phyloP scores from a whole-genome alignment of 2,329 filamentous ascomycete genomes.

The Trichoderma semiorbis region DNA sequence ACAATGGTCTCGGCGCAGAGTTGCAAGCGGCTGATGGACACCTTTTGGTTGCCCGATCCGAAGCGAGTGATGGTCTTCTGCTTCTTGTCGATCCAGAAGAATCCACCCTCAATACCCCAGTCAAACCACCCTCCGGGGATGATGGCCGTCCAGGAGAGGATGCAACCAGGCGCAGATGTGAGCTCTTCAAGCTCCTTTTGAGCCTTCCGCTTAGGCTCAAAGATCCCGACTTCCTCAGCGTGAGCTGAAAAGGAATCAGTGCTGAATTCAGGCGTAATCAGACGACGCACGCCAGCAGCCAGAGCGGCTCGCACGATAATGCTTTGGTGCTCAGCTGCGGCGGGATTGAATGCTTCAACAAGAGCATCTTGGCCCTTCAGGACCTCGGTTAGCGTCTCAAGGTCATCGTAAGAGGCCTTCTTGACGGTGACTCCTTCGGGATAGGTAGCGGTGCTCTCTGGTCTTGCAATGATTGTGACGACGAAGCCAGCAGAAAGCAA shows the following conservation, averaged over 20 bases:
- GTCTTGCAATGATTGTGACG: conserved; percentile 5
- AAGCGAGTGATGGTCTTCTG: conserved; percentile 15
- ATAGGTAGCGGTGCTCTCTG: conserved; percentile 1
- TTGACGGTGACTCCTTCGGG: not conserved
- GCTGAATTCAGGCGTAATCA: conserved; percentile 26
- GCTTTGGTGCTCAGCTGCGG: conserved; percentile 21
- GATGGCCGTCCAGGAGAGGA: conserved; percentile 24
- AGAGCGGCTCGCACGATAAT: conserved; percentile 22
- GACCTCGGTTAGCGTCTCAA: not conserved
- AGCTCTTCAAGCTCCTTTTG: conserved; percentile 22
- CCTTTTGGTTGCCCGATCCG: conserved; percentile 7
- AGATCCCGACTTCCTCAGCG: conserved; percentile 18
- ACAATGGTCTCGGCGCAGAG: not conserved
- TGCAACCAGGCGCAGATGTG: not conserved
- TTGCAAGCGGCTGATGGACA: not conserved
- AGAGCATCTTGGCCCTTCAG: conserved; percentile 19
- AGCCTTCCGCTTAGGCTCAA: conserved; percentile 20
- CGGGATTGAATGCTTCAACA: conserved; percentile 27
- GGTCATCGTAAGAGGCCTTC: not conserved
- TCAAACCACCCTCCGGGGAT: conserved; percentile 24
- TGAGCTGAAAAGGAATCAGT: conserved; percentile 23
- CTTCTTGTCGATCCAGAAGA: conserved; percentile 22
- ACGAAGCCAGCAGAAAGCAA: conserved; percentile 6
- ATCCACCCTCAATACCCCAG: conserved; percentile 21
- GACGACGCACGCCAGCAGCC: conserved; percentile 19